Conservation (phyloP, 2,329 filamentous ascomycete species). For the Microdochium trichocladiopsis region DNA sequence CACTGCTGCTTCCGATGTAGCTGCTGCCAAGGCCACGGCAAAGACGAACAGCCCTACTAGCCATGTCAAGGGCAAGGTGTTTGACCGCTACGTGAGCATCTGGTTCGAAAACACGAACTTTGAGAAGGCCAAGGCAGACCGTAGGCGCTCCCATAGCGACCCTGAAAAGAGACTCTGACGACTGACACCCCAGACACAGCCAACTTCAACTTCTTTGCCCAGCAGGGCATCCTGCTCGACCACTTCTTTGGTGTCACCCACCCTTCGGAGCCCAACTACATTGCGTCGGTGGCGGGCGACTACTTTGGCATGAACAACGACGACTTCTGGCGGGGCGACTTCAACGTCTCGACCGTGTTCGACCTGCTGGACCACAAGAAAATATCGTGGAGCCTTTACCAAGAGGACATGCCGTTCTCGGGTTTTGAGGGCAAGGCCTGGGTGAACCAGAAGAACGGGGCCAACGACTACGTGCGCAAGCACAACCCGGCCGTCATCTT, state of each 20-base stretch:
- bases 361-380: conserved; percentile 59
- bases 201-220: conserved; percentile 49
- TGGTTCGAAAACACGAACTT: conserved; percentile 76
- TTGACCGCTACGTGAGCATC: conserved; percentile 65
- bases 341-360: conserved; percentile 59
- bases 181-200: conserved; percentile 18
- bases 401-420: conserved; percentile 70
- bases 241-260: conserved; percentile 60
- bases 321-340: conserved; percentile 47
- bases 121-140: conserved; percentile 55
- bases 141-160: conserved; percentile 31
- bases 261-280: conserved; percentile 71
- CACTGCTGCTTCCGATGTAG: conserved; percentile 41
- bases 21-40: conserved; percentile 51
- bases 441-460: conserved; percentile 57
- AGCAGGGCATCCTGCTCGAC: conserved; percentile 54
- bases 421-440: conserved; percentile 62
- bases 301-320: conserved; percentile 70
- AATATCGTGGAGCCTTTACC: conserved; percentile 66
- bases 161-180: conserved; percentile 8
- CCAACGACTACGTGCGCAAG: conserved; percentile 77
- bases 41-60: conserved; percentile 53
- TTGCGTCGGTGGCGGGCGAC: conserved; percentile 60
- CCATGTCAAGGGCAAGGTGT: conserved; percentile 62
- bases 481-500: conserved; percentile 66